These are phyloP conservation scores for Thalassia testudinum DNA, from an alignment of 116 monocot genomes.

Conservation along the genomic window DNA sequence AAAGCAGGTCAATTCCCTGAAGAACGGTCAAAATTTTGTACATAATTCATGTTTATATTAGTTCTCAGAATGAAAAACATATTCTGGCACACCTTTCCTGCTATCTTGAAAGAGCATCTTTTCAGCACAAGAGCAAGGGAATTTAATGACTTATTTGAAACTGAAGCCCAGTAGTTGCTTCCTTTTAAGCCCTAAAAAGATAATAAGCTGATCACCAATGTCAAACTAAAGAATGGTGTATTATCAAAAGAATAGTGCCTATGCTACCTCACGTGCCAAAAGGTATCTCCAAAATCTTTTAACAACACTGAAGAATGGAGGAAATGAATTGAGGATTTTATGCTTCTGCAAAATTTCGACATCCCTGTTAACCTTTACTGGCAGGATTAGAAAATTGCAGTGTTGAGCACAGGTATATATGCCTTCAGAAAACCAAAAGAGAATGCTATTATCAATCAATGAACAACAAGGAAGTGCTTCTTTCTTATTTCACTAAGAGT, in stretches of 20 bases:
- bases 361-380: no score
- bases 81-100: slow-evolving; percentile 52
- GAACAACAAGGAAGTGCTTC: no score
- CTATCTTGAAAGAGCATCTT: slow-evolving; percentile 60
- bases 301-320: slow-evolving; percentile 39
- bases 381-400: no score
- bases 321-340: slow-evolving; percentile 54
- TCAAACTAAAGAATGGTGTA: no score
- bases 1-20: no score
- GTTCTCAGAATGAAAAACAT: neutral
- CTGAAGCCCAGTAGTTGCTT: slow-evolving; percentile 59
- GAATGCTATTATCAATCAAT: no score
- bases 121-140: slow-evolving; percentile 56
- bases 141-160: slow-evolving; percentile 52
- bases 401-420: no score
- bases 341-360: slow-evolving; percentile 42
- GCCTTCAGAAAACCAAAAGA: no score
- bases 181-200: slow-evolving; percentile 52
- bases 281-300: slow-evolving; percentile 93
- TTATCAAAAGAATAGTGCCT: no score
- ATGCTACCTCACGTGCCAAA: slow-evolving; percentile 48
- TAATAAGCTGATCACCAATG: slow-evolving; percentile 1
- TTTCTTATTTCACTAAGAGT: no score
- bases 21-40: no score
- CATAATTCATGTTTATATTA: no score